Percentiles rank a stretch among this genome's conserved stretches.
Conservation (phyloP, 768 basidiomycete species). For the Boletellus sp. region DNA sequence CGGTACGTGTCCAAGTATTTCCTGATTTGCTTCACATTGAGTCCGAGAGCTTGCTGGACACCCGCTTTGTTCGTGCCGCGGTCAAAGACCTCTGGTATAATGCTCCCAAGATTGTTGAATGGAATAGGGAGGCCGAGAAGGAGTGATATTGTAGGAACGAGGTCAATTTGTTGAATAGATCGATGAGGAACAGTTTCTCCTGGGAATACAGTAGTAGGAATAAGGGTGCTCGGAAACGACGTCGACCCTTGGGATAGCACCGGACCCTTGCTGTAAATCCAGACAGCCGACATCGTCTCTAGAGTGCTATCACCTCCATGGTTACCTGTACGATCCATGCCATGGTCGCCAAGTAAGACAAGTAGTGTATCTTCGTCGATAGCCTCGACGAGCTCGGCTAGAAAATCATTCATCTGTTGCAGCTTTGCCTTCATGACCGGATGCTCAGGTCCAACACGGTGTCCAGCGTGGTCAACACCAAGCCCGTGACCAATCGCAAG, state of each 20-base stretch:
- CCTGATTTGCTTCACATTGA: constrained; percentile 75
- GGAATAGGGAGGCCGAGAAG: constrained; percentile 92
- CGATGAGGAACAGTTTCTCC: constrained; percentile 53
- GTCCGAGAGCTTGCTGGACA: constrained; percentile 57
- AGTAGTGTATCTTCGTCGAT: constrained; percentile 88
- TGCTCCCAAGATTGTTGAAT: constrained; percentile 87
- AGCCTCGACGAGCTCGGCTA: constrained; percentile 64
- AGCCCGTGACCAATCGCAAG: constrained; percentile 90
- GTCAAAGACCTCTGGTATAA: constrained; percentile 91
- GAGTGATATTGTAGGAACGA: constrained; percentile 84
- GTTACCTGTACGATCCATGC: constrained; percentile 93
- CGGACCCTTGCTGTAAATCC: constrained; percentile 85
- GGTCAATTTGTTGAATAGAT: constrained; percentile 86
- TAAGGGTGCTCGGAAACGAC: constrained; percentile 45
- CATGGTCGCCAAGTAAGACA: constrained; percentile 92
- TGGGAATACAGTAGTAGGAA: constrained; percentile 59
- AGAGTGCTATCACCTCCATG: constrained; percentile 88
- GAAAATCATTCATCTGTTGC: constrained; percentile 79
- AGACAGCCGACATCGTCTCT: constrained; percentile 83
- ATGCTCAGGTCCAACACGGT: constrained; percentile 88
- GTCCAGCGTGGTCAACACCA: constrained; percentile 95
- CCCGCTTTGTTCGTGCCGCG: constrained; percentile 32
- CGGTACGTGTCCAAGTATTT: constrained; percentile 77
- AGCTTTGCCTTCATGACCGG: constrained; percentile 83
- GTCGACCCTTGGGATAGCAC: constrained; percentile 38